Base-by-base conservation (phyloP, 2,329 filamentous ascomycete species). In the Periconia digitata region DNA sequence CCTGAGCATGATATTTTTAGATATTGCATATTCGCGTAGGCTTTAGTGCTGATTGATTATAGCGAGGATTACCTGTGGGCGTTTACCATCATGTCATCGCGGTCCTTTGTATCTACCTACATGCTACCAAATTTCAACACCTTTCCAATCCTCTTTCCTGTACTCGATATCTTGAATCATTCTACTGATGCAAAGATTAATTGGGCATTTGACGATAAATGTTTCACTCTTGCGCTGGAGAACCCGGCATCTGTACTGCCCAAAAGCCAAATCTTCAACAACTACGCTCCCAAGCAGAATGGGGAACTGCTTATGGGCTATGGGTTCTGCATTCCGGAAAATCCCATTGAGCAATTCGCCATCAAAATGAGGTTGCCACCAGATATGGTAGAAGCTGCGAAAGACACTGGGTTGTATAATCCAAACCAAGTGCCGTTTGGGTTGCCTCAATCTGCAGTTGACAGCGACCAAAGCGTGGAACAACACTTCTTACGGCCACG, bases 241-340 rank as follows among this genome's bases (percentile, higher is more conserved):
- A 65, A 75, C 8, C 62, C 63, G 8, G 64, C 74, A 4, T 47
- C 48, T 0, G 54, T 75, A 2, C 34, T 56, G 3, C 51, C 63
- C 4, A 75, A 73, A 3, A 64, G 69, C 3, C 73, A 80, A 51
- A 61, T 81, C 2, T 77, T 71, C 64, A 81, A 81, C 59, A 81
- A 81, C 55, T 81, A 81, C 46, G 78, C 74, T 0, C 73, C 77
- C 1, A 80, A 80, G 53, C 67, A 73, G 6, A 81, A 81, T 43
- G 77, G 78, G 51, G 77, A 81, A 55, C 63, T 81, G 2, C 63
- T 81, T 2, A 72, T 79, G 39, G 78, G 78, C 3, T 81, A 81
- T 47, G 79, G 79, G 3, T 81, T 81, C 61, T 76, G 73, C 49
- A 67, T 79, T 13, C 59, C 62, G 6, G 54, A 74, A 36, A 80